These are phyloP conservation scores for Oryza nivara DNA, from an alignment of 176 grass and related monocot genomes.

Conservation along the genomic window DNA sequence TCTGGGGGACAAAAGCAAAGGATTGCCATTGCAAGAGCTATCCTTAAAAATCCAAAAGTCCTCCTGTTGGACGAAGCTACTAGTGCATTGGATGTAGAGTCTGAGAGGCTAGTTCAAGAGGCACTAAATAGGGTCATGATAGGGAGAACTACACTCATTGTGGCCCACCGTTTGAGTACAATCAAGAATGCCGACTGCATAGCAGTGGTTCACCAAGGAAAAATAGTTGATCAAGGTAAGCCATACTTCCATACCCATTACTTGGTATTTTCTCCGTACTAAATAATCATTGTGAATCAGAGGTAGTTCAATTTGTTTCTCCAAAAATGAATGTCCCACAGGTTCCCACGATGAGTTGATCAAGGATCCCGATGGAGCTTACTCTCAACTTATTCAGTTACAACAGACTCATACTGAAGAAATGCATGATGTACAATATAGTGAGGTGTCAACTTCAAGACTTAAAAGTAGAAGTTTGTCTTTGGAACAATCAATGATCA, in stretches of 20 bases:
- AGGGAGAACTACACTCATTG: conserved; percentile 76
- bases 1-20: conserved; percentile 85
- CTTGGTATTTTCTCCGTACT: conserved; percentile 7
- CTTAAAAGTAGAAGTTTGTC: conserved; percentile 39
- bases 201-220: conserved; percentile 67
- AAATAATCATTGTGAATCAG: conserved; percentile 25
- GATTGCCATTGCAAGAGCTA: conserved; percentile 72
- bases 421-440: conserved; percentile 8
- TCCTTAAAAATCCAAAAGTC: conserved; percentile 61
- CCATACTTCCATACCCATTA: conserved; percentile 11
- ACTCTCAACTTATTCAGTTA: conserved; percentile 63
- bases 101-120: conserved; percentile 70
- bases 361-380: conserved; percentile 69
- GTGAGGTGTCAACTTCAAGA: conserved; percentile 10
- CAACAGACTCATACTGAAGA: conserved; percentile 54
- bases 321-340: conserved; percentile 36
- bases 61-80: conserved; percentile 79
- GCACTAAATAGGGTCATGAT: conserved; percentile 77
- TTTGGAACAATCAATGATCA: conserved; percentile 28
- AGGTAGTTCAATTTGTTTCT: conserved; percentile 29
- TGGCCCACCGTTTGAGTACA: conserved; percentile 87
- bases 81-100: conserved; percentile 73
- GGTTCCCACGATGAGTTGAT: conserved; percentile 73
- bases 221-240: conserved; percentile 78
- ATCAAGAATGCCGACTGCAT: conserved; percentile 75